Evolutionary conservation across 31 red algal genomes (phyloP), one percentile per base, ranked within the genome.

Genomic region (Endocladia muricata): DNA sequence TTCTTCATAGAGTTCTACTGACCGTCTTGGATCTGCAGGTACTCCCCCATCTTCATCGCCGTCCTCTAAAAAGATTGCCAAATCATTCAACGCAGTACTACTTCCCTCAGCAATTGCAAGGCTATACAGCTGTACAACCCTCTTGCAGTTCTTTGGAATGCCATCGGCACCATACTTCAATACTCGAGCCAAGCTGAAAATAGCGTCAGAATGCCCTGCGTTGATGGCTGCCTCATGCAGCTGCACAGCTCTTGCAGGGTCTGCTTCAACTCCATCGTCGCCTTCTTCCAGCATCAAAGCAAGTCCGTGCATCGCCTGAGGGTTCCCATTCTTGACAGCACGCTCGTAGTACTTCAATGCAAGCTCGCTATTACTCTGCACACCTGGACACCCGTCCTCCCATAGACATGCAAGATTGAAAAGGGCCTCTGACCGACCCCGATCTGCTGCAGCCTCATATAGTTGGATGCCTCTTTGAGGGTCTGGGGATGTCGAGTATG

Each of bases 271-370:
- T 29, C 40, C 60, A 7, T 67, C 41, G 3, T 76, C 82, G 8
- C 70, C 61, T 1, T 70, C 82, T 37, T 85, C 82, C 11, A 85
- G 56, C 7, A 85, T 7, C 13, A 85, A 42, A 35, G 82, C 82
- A 25, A 87, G 74, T 29, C 74, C 65, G 43, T 87, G 73, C 83
- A 87, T 87, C n/a, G 83, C 73, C 31, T 71, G 64, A 21, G 38
- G 35, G 62, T 76, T 60, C 6, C 74, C 83, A 1, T 38, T 31
- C 31, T 74, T 58, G 23, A 78, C 62, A 51, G 73, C 83, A 7
- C 47, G 42, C 21, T 87, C 73, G 56, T 87, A 87, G 5, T 61
- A 59, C 9, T 67, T 47, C 28, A 78, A 40, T 19, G 83, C 83
- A 21, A 48, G 43, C 3, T 57, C 42, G 22, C 38, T 38, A 54